Evolutionary conservation across 2,329 filamentous ascomycete species (phyloP).

Genomic region (Xylariaceae sp.): DNA sequence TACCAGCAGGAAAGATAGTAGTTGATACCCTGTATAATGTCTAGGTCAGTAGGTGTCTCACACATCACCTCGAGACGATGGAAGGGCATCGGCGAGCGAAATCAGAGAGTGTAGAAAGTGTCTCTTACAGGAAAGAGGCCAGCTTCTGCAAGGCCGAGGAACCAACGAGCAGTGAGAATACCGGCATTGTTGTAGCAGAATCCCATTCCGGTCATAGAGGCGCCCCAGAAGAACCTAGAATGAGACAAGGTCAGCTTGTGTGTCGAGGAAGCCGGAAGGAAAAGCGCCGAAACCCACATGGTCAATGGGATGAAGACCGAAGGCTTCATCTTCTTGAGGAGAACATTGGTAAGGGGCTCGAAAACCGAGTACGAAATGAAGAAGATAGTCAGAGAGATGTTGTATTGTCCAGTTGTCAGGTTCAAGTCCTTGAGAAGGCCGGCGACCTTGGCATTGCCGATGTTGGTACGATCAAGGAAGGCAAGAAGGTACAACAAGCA

Average conservation of each 20-base stretch:
- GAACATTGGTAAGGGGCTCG: slow-evolving; percentile 70
- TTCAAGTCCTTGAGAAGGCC: slow-evolving; percentile 51
- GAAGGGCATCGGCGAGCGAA: neutral
- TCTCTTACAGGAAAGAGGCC: slow-evolving; percentile 58
- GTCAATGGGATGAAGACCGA: slow-evolving; percentile 77
- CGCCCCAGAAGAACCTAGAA: slow-evolving; percentile 57
- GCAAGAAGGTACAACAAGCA: slow-evolving; percentile 54
- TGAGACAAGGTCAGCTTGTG: slow-evolving; percentile 22
- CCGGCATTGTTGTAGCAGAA: slow-evolving; percentile 59
- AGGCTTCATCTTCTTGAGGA: slow-evolving; percentile 71
- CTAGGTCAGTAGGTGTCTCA: neutral
- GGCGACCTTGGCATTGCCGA: slow-evolving; percentile 61
- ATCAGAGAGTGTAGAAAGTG: neutral
- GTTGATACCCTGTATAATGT: slow-evolving; percentile 50
- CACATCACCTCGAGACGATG: neutral
- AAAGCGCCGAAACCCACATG: slow-evolving; percentile 51
- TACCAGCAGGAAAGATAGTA: slow-evolving; percentile 87
- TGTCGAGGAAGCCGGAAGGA: slow-evolving; percentile 5
- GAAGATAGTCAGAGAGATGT: slow-evolving; percentile 72
- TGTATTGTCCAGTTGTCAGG: slow-evolving; percentile 62
- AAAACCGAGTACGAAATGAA: slow-evolving; percentile 81
- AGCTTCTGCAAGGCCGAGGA: slow-evolving; percentile 68
- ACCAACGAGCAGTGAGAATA: slow-evolving; percentile 62
- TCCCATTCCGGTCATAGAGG: slow-evolving; percentile 64
- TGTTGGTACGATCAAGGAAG: slow-evolving; percentile 73